phyloP scores from a whole-genome alignment of 2,329 filamentous ascomycete species.

The Epichloe amarillans region DNA sequence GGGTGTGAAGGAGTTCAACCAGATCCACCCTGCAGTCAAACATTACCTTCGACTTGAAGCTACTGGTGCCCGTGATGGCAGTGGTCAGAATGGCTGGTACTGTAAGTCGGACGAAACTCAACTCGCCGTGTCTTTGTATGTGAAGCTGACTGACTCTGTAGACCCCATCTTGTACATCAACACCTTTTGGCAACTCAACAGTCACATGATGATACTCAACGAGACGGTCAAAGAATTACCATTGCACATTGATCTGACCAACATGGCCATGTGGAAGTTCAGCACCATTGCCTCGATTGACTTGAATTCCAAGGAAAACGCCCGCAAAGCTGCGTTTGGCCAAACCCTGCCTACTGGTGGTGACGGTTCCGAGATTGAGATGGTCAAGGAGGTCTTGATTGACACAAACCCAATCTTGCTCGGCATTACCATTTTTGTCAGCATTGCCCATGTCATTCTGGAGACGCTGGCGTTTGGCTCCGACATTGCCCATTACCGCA shows the following conservation, averaged over 20 bases:
- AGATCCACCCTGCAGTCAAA: slow-evolving; percentile 58
- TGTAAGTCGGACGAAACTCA: slow-evolving; percentile 26
- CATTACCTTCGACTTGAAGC: slow-evolving; percentile 70
- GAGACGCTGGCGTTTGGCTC: slow-evolving; percentile 95
- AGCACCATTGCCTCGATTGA: slow-evolving; percentile 73
- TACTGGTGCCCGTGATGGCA: slow-evolving; percentile 67
- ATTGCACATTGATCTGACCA: slow-evolving; percentile 71
- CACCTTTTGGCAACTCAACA: slow-evolving; percentile 91
- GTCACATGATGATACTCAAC: slow-evolving; percentile 85
- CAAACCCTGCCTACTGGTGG: slow-evolving; percentile 60
- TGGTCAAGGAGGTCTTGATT: slow-evolving; percentile 89
- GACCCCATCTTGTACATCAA: slow-evolving; percentile 81
- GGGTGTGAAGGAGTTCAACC: slow-evolving; percentile 53
- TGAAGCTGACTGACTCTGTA: slow-evolving; percentile 13
- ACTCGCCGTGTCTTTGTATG: background rate
- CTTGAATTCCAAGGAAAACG: slow-evolving; percentile 71
- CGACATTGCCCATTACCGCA: slow-evolving; percentile 94
- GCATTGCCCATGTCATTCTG: slow-evolving; percentile 83
- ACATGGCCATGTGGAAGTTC: slow-evolving; percentile 82
- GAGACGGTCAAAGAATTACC: slow-evolving; percentile 74
- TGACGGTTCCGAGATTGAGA: slow-evolving; percentile 88
- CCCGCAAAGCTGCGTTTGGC: slow-evolving; percentile 64
- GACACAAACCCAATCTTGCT: slow-evolving; percentile 91
- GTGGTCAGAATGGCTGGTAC: slow-evolving; percentile 87
- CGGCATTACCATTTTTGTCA: slow-evolving; percentile 70